Conservation (phyloP, 192 early-diverging fungal species). For the Jimgerdemannia lactiflua region DNA sequence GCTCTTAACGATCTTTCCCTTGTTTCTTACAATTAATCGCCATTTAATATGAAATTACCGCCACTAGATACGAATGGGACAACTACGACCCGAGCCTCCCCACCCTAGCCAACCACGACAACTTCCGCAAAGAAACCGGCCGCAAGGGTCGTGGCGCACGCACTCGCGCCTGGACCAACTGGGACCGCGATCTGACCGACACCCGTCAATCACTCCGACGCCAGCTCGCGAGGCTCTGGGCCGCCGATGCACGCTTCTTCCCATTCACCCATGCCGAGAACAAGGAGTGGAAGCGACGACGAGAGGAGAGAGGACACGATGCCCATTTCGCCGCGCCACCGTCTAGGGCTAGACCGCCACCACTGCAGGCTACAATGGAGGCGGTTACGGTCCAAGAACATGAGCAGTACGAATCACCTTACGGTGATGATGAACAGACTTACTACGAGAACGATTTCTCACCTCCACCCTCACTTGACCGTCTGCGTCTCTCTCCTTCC, state of each 20-base stretch:
- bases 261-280: not conserved
- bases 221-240: not conserved
- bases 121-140: not conserved
- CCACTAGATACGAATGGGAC: not conserved
- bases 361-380: too few species aligned
- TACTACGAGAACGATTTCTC: too few species aligned
- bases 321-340: not conserved
- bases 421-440: too few species aligned
- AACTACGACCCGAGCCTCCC: not conserved
- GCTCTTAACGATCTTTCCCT: too few species aligned
- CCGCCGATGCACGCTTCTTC: conserved; percentile 6
- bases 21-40: too few species aligned
- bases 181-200: not conserved
- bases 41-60: not conserved
- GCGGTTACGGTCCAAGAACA: too few species aligned
- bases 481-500: too few species aligned
- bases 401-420: too few species aligned
- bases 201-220: not conserved
- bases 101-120: not conserved
- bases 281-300: conserved; percentile 1
- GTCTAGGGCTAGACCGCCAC: too few species aligned
- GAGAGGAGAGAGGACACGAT: not conserved
- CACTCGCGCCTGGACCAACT: not conserved
- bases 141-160: not conserved
- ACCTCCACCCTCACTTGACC: too few species aligned